These are phyloP conservation scores for Sporothrix dimorphospora DNA, from an alignment of 2,329 filamentous ascomycete species.

Conservation along the genomic window DNA sequence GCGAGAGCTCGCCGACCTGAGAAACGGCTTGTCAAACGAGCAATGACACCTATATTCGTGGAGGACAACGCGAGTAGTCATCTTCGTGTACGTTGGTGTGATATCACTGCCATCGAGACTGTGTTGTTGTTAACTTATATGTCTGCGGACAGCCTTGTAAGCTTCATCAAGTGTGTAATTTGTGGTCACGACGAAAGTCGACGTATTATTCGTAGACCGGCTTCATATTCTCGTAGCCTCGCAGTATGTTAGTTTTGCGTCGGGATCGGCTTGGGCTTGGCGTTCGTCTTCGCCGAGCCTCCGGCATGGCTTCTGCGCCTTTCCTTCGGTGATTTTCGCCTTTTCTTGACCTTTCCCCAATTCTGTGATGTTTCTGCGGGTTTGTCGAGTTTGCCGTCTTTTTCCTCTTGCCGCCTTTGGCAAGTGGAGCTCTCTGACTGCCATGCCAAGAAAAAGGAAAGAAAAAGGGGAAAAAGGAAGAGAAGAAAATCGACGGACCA, in stretches of 20 bases:
- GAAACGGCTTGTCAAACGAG: no score
- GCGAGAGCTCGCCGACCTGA: no score
- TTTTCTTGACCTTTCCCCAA: background rate
- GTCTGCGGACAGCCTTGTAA: background rate
- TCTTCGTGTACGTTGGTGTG: no score
- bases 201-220: background rate
- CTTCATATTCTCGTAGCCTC: background rate
- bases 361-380: no score
- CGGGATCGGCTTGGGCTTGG: background rate
- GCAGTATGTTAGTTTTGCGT: background rate
- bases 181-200: background rate
- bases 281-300: background rate
- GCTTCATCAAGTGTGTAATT: background rate
- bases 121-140: background rate
- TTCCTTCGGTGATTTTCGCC: background rate
- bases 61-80: no score
- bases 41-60: no score
- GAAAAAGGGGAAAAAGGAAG: background rate
- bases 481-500: background rate
- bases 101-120: background rate
- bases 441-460: slow-evolving; percentile 13
- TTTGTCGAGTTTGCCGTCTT: background rate
- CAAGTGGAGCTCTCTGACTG: background rate
- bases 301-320: background rate
- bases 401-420: background rate